Base-by-base conservation (phyloP, 2,329 filamentous ascomycete genomes). In the Cercospora sp. region DNA sequence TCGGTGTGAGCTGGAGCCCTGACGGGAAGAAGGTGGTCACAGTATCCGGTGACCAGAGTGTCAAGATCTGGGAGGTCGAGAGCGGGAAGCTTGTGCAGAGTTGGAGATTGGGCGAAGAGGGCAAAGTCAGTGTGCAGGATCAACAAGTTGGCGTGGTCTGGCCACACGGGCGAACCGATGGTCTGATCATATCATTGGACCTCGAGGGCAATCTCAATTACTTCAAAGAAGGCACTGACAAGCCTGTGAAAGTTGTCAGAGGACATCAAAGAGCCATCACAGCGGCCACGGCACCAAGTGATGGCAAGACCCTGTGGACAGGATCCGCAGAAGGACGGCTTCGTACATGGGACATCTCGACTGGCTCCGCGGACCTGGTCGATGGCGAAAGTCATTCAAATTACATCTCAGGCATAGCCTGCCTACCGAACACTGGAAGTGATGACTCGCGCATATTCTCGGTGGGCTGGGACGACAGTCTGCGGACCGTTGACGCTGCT, bases 121-220 rank as follows among this genome's bases (percentile, higher is more conserved):
- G 89, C 16, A 83, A 82, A 55, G 86, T 90, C 69, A 93, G 88
- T 77, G 84, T 97, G 43, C 85, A 86, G 3, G 87, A 97, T 77
- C 95, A 99, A 80, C 95, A 99, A 78, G 92, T 98, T 34, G 95
- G 95, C 63, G 93, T 99, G 5, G 92, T 95, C 9, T 97, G 93
- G 89, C 92, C 94, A 1, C 85, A 88, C 58, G 91, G 91, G 59
- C 87, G 94, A 71, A 91, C 84, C 63, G 95, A 99, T 78, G 92
- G 91, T 32, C 84, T 97, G 69, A 89, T 99, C 71, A 94, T 99
- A 79, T 97, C 92, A 79, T 83, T 98, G 72, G 95, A 93, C 74
- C 85, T 98, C 21, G 89, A 89, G 61, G 95, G 95, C 26, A 92
- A 97, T 78, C 87, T 99, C 68, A 96, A 92, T 79, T 99, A 99